Base-by-base conservation (phyloP, 805 yeast species). In the Hermanozyma aechmeae region DNA sequence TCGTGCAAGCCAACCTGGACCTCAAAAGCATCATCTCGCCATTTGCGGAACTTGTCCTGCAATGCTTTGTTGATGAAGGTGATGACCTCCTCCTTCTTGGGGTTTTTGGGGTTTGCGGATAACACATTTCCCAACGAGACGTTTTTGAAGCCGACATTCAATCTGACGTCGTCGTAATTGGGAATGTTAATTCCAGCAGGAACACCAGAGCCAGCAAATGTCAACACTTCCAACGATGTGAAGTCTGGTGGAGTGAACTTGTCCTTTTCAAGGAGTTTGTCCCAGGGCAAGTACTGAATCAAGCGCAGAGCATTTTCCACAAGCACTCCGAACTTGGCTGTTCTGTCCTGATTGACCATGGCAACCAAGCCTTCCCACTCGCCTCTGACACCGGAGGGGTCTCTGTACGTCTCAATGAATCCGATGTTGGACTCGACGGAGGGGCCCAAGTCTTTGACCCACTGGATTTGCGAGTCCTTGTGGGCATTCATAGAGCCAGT, bases 121-220 rank as follows among this genome's bases (percentile, higher is more conserved):
- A 85, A 58, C 26, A 85, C 84, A 52, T 85, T 85, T 15, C 96
- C 95, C 38, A 85, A 63, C 2, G 94, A 82, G 18, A 85, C 95
- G 45, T 85, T 85, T 51, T 85, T 85, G 62, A 85, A 85, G 2
- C 96, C 96, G 45, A 76, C 56, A 34, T 76, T 81, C 48, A 83
- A 65, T 46, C 95, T 68, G 31, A 84, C 86, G 48, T 83, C 94
- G 52, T 85, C 95, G 54, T 85, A 85, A 56, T 85, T 85, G 35
- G 96, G 96, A 39, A 85, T 81, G 49, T 85, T 85, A 52, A 85
- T 85, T 30, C 96, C 96, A 0, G 94, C 94, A 11, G 96, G 96
- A 29, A 82, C 75, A 26, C 95, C 95, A 21, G 86, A 74, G 3
- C 93, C 89, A 1, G 94, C 83, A 63, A 85, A 84, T 1, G 95